A percentile compares a stretch with the other conserved stretches of the same genome.
These are phyloP conservation scores for Mycena floridula DNA, from an alignment of 768 basidiomycete species.

Conservation along the genomic window DNA sequence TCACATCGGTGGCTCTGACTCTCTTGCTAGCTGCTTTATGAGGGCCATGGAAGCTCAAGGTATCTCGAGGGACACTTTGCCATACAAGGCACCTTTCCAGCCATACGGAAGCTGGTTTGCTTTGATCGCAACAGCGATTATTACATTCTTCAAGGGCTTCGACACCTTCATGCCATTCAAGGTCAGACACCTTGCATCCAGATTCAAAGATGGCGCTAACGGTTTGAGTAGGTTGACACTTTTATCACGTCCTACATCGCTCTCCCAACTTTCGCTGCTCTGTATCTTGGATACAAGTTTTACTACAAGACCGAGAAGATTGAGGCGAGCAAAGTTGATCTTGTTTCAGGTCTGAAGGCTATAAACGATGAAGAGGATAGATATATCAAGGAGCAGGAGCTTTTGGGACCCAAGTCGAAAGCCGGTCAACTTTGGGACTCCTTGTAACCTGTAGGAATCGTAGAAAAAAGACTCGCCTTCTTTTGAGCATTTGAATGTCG, in stretches of 20 bases:
- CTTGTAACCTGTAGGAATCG: no score
- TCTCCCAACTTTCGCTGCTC: conserved; percentile 32
- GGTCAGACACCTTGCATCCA: no score
- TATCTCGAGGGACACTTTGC: conserved; percentile 33
- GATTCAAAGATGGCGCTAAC: no score
- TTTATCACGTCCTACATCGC: conserved; percentile 56
- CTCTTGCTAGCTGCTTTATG: conserved; percentile 39
- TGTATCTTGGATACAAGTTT: conserved; percentile 38
- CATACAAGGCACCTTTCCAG: conserved; percentile 56
- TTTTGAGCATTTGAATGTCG: no score
- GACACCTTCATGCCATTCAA: conserved; percentile 43
- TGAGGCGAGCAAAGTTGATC: conserved; percentile 47
- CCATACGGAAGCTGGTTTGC: conserved; percentile 60
- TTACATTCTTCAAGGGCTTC: conserved; percentile 55
- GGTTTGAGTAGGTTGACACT: no score
- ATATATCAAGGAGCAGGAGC: conserved; percentile 37
- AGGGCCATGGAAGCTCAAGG: conserved; percentile 35
- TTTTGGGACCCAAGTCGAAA: conserved; percentile 30
- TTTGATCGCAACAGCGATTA: conserved; percentile 41
- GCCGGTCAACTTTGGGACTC: no score
- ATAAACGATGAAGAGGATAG: conserved; percentile 61
- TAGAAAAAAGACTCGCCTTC: no score
- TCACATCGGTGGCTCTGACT: neutral
- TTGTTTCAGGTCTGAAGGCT: conserved; percentile 48
- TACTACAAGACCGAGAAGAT: conserved; percentile 29